Evolutionary conservation across 2,329 filamentous ascomycete genomes (phyloP), one percentile per base, ranked within the genome.

Genomic region (Aspergillus sp.): DNA sequence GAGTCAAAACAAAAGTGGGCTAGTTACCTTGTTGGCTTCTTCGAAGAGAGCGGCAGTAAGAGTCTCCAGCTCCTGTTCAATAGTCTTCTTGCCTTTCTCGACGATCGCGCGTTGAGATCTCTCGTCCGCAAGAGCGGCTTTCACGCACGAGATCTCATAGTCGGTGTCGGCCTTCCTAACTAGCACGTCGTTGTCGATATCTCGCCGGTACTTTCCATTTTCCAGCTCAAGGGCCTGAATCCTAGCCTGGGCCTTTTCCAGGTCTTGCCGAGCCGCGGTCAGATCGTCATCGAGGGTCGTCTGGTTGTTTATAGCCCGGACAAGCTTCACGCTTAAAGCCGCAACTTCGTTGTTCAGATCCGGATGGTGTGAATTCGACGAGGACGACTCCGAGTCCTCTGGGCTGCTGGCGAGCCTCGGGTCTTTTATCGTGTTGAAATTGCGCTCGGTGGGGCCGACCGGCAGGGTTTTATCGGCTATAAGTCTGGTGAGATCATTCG

Each of bases 251-350:
- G 86, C 76, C 20, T 73, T 59, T 34, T 93, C 85, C 29, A 96
- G 67, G 53, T 96, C 86, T 55, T 88, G 80, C 24, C 86, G 77
- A 11, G 86, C 82, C 32, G 78, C 78, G 30, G 85, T 81, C 12
- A 98, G 69, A 8, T 78, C 83, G 58, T 98, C 91, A 59, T 96
- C 91, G 27, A 98, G 72, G 14, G 75, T 80, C 5, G 88, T 95
- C 60, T 95, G 88, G 58, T 93, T 82, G 56, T 98, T 98, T 62
- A 98, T 95, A 27, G 91, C 89, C 53, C 91, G 89, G 48, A 98
- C 89, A 42, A 98, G 77, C 60, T 98, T 98, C 30, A 86, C 89
- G 62, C 86, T 96, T 19, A 98, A 69, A 5, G 84, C 78, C 5
- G 89, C 84, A 16, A 98, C 85, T 61, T 96, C 91, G 44, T 70